Percentiles rank a stretch among this genome's conserved stretches.
phyloP scores from a whole-genome alignment of 495 filamentous ascomycete genomes.

The Lindgomyces ingoldianus region DNA sequence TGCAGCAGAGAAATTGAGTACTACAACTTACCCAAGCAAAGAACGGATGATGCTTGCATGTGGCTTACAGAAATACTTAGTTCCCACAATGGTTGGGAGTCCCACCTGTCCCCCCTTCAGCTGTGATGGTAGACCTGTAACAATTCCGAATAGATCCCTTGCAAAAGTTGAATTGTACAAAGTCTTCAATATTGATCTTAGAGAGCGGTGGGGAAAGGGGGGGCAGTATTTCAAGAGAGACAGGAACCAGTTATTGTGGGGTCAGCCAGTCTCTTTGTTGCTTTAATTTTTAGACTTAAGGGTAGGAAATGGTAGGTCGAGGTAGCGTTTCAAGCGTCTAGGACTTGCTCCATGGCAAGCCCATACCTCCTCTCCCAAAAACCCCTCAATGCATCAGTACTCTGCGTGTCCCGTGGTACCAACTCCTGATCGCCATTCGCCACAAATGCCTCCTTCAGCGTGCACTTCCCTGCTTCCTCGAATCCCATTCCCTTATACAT shows the following conservation, averaged over 20 bases:
- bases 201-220: no score
- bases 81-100: no score
- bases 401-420: slow-evolving; percentile 16
- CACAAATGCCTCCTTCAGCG: slow-evolving; percentile 16
- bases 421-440: slow-evolving; percentile 14
- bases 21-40: not conserved
- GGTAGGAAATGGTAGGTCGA: no score
- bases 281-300: no score
- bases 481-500: slow-evolving; percentile 26
- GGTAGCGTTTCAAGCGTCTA: slow-evolving; percentile 12
- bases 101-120: no score
- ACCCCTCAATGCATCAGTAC: slow-evolving; percentile 3
- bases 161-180: no score
- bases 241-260: no score
- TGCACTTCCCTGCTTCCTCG: slow-evolving; percentile 1
- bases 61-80: not conserved
- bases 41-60: not conserved
- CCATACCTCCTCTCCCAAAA: slow-evolving; percentile 18
- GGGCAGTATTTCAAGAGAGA: no score
- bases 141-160: no score
- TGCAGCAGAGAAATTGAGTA: not conserved
- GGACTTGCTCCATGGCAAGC: slow-evolving; percentile 19
- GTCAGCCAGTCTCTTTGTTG: no score
- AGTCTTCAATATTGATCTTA: no score
- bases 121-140: no score